Evolutionary conservation across 1,284 basidiomycete genomes (phyloP).

Genomic region (Cryptococcus sp.): DNA sequence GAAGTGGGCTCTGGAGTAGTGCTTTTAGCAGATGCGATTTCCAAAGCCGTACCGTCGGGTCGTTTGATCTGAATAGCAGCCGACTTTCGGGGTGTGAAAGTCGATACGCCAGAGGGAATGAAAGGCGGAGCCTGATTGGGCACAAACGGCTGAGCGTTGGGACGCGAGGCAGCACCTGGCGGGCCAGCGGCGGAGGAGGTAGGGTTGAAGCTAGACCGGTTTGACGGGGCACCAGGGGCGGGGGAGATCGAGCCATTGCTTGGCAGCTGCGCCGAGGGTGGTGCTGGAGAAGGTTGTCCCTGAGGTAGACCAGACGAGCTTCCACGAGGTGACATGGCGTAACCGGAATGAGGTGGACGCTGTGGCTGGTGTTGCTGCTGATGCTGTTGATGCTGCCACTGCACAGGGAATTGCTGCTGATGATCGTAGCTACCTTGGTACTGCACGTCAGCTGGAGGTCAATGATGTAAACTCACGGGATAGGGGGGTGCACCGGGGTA

Average conservation of each 20-base stretch:
- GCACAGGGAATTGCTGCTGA: slow-evolving; percentile 23
- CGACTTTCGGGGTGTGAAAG: slow-evolving; percentile 39
- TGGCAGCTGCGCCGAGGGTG: slow-evolving; percentile 23
- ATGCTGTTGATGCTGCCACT: slow-evolving; percentile 17
- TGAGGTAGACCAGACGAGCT: slow-evolving; percentile 19
- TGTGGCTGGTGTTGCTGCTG: slow-evolving; percentile 14
- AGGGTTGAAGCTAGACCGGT: slow-evolving; percentile 26
- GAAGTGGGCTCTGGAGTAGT: neutral
- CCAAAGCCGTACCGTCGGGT: slow-evolving; percentile 25
- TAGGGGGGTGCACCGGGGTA: slow-evolving; percentile 34
- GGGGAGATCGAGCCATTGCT: slow-evolving; percentile 31
- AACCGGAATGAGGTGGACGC: slow-evolving; percentile 23
- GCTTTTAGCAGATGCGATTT: neutral
- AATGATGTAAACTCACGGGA: slow-evolving; percentile 27
- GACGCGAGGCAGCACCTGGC: no score
- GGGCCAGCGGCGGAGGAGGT: slow-evolving; percentile 21
- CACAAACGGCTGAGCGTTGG: no score
- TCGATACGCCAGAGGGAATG: slow-evolving; percentile 31
- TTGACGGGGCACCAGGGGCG: slow-evolving; percentile 36
- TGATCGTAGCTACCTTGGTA: slow-evolving; percentile 21
- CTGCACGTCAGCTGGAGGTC: slow-evolving; percentile 5
- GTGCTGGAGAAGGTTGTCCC: slow-evolving; percentile 27
- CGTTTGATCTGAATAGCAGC: slow-evolving; percentile 43
- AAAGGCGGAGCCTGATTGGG: slow-evolving; percentile 9
- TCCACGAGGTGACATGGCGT: slow-evolving; percentile 34